These are phyloP conservation scores for Calocybe cyanea DNA, from an alignment of 768 basidiomycete species.

Conservation along the genomic window DNA sequence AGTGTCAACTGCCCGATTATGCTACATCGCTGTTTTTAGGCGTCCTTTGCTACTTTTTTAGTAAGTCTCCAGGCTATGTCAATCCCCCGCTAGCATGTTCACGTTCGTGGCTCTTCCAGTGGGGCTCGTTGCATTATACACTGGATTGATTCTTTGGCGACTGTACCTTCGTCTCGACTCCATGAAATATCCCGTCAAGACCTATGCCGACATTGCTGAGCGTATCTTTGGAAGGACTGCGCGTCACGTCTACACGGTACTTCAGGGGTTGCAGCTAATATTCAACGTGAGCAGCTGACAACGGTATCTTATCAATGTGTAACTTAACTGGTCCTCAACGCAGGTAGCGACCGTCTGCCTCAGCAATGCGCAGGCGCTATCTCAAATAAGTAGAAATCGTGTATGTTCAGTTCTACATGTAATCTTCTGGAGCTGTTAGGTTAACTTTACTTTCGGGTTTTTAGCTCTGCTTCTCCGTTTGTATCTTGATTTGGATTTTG, in stretches of 20 bases:
- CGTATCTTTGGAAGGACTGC: slow-evolving; percentile 50
- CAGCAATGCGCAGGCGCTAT: slow-evolving; percentile 49
- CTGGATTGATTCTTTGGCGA: slow-evolving; percentile 52
- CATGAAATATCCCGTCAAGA: slow-evolving; percentile 45
- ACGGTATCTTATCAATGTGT: too few species aligned
- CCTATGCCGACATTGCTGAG: slow-evolving; percentile 54
- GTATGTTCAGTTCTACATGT: slow-evolving; percentile 27
- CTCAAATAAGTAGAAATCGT: slow-evolving; percentile 42
- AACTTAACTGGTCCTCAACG: not conserved
- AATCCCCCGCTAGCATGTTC: not conserved
- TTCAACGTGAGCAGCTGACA: slow-evolving; percentile 41
- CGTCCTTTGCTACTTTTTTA: slow-evolving; percentile 39
- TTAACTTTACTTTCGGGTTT: not conserved
- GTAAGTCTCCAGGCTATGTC: slow-evolving; percentile 18
- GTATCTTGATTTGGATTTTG: slow-evolving; percentile 56
- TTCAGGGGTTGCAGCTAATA: slow-evolving; percentile 55
- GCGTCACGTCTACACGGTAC: slow-evolving; percentile 40
- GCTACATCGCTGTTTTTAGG: slow-evolving; percentile 18
- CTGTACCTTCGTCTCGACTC: slow-evolving; percentile 57
- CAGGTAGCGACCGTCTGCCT: slow-evolving; percentile 38
- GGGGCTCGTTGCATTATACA: slow-evolving; percentile 50
- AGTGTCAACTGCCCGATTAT: slow-evolving; percentile 11
- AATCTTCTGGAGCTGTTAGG: too few species aligned
- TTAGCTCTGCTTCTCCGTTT: slow-evolving; percentile 53
- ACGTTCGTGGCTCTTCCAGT: slow-evolving; percentile 23